Base-by-base conservation (phyloP, 768 basidiomycete species). In the Russula abietina region DNA sequence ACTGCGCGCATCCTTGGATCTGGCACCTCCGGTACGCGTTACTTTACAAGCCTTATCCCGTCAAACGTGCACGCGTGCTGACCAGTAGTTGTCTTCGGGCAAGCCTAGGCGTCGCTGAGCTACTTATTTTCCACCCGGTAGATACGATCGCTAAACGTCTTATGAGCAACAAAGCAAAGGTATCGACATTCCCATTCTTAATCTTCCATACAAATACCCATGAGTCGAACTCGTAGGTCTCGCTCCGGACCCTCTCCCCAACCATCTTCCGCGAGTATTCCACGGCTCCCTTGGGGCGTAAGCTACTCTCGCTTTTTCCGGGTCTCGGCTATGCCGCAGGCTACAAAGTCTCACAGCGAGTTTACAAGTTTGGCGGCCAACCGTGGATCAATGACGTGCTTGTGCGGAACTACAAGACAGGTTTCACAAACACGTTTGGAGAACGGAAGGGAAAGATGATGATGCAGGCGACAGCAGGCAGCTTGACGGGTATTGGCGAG, bases 311-410 rank as follows among this genome's bases (percentile, higher is more conserved):
- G 3, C 82, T 99, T n/a, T 99, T 99, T 79, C 96, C 96, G 39
- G 96, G 93, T 57, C 85, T 99, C 4, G 96, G 96, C 2, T 99
- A 99, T 72, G 96, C 97, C 5, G 97, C 96, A 30, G 95, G 97
- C 5, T 99, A 98, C 85, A 99, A 98, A 75, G 77, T 98, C 71
- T 76, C 92, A 0, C 94, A 98, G 75, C 85, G 94, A 56, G 82
- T 93, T 70, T 96, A 95, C 86, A 99, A 97, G 77, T 99, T 98
- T 70, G 96, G 96, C 65, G 96, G 96, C 6, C 96, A 99, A 76
- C 96, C 96, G 16, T 98, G 87, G 82, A 97, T 98, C 76, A 89
- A 93, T 76, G 97, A 98, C 77, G 69, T 95, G 72, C 86, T 99
- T 74, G 81, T 81, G 67, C 83, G 81, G 70, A 80, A 94, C 75